Percentiles rank a stretch among this genome's conserved stretches.
These are phyloP conservation scores for Posidonia oceanica DNA, from an alignment of 116 monocot species.

Conservation along the genomic window DNA sequence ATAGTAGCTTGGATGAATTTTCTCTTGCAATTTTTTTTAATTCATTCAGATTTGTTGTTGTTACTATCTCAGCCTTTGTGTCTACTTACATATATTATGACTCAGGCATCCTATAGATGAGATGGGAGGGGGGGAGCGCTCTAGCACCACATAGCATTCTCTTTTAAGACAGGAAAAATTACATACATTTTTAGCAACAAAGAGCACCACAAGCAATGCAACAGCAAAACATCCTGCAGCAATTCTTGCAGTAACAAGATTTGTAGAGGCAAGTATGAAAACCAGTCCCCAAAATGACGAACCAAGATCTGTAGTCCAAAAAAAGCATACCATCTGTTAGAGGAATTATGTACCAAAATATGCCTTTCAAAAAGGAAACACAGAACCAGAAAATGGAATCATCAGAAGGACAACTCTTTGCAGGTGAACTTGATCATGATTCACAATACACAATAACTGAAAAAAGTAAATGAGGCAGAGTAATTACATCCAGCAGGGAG, in stretches of 20 bases:
- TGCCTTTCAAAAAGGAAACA: neutral
- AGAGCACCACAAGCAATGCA: constrained; percentile 76
- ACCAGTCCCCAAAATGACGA: constrained; percentile 98
- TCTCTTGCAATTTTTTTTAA: no score
- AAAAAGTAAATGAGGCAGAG: neutral
- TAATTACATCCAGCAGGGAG: constrained; percentile 95
- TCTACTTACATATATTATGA: no score
- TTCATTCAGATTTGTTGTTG: no score
- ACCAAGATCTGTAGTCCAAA: constrained; percentile 55
- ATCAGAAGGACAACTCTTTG: neutral
- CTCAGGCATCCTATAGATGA: no score
- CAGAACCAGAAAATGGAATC: neutral
- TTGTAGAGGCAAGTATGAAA: constrained; percentile 82
- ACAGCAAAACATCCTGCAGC: constrained; percentile 80
- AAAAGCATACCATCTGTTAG: neutral
- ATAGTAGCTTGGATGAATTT: no score
- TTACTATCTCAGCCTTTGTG: no score
- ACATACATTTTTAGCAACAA: constrained; percentile 89
- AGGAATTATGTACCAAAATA: neutral
- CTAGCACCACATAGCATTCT: no score
- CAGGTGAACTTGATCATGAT: neutral
- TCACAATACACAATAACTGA: neutral
- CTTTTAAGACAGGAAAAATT: neutral
- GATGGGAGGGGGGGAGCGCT: no score
- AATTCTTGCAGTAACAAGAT: constrained; percentile 71